Conservation (phyloP, 176 grass and related monocot species). For the Miscanthus lutarioriparius region DNA sequence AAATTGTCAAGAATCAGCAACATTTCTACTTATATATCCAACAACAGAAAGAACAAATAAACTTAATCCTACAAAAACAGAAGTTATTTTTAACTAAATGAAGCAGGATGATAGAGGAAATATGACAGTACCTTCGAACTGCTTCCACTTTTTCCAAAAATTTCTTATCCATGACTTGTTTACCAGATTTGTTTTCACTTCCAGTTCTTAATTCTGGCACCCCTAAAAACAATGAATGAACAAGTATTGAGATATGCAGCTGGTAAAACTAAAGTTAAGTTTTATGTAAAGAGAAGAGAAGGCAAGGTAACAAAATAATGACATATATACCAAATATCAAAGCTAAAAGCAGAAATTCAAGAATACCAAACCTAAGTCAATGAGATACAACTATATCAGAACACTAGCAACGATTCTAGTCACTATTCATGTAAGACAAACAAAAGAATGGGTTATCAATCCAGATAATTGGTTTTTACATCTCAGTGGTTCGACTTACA, state of each 20-base stretch:
- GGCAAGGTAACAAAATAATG: slow-evolving; percentile 7
- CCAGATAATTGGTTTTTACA: neutral
- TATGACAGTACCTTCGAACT: slow-evolving; percentile 54
- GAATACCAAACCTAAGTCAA: neutral
- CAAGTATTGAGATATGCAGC: slow-evolving; percentile 14
- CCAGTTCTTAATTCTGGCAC: slow-evolving; percentile 47
- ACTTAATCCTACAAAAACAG: slow-evolving; percentile 13
- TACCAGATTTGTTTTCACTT: slow-evolving; percentile 41
- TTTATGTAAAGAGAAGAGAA: neutral
- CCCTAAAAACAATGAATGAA: slow-evolving; percentile 38
- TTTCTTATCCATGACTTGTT: slow-evolving; percentile 54
- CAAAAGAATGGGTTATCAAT: neutral
- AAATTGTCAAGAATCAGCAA: slow-evolving; percentile 5
- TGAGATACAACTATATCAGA: slow-evolving; percentile 1
- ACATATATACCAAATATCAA: slow-evolving; percentile 18
- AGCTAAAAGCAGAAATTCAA: neutral
- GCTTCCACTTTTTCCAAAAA: slow-evolving; percentile 73
- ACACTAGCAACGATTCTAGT: neutral
- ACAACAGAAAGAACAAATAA: neutral
- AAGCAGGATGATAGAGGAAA: slow-evolving; percentile 12
- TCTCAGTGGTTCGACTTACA: neutral
- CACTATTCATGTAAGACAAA: neutral
- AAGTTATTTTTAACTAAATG: neutral
- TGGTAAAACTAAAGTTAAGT: neutral
- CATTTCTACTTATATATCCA: neutral